phyloP scores from a whole-genome alignment of 768 basidiomycete genomes.

The Leucocoprinus sp. region DNA sequence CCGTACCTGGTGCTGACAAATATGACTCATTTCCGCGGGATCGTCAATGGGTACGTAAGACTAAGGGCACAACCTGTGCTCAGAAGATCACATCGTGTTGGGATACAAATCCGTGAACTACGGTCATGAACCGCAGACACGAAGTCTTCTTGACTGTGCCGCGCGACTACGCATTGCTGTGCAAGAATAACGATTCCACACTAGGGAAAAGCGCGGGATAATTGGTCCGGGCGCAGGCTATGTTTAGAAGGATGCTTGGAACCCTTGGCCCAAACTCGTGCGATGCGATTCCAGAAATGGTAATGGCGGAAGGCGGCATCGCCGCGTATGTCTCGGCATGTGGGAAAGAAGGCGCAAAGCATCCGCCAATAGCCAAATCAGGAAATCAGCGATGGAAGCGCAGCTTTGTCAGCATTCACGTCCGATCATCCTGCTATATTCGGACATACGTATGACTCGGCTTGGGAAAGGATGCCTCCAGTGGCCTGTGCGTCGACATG shows the following conservation, averaged over 20 bases:
- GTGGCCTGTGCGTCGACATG: not conserved
- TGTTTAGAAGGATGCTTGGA: not conserved
- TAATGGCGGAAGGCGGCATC: slow-evolving; percentile 1
- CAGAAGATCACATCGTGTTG: not conserved
- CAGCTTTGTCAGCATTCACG: slow-evolving; percentile 7
- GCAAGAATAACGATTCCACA: slow-evolving; percentile 1
- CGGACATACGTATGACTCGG: slow-evolving; percentile 7
- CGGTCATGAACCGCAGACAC: slow-evolving; percentile 1
- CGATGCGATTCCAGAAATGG: not conserved
- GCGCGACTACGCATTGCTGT: not conserved
- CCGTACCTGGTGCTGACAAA: too few relatives aligned
- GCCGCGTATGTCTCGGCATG: not conserved
- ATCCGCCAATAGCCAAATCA: not conserved
- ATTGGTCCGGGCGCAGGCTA: not conserved
- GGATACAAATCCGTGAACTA: not conserved
- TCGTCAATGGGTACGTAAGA: slow-evolving; percentile 1
- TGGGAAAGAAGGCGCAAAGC: not conserved
- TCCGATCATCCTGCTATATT: not conserved
- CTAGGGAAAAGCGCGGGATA: not conserved
- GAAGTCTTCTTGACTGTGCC: not conserved
- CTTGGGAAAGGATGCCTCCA: slow-evolving; percentile 2
- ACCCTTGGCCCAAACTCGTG: not conserved
- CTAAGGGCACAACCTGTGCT: not conserved
- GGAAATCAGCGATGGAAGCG: slow-evolving; percentile 5
- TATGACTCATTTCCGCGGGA: too few relatives aligned